Evolutionary conservation across 164 flowering plant species (phyloP).

Genomic region (Litsea cubeba): DNA sequence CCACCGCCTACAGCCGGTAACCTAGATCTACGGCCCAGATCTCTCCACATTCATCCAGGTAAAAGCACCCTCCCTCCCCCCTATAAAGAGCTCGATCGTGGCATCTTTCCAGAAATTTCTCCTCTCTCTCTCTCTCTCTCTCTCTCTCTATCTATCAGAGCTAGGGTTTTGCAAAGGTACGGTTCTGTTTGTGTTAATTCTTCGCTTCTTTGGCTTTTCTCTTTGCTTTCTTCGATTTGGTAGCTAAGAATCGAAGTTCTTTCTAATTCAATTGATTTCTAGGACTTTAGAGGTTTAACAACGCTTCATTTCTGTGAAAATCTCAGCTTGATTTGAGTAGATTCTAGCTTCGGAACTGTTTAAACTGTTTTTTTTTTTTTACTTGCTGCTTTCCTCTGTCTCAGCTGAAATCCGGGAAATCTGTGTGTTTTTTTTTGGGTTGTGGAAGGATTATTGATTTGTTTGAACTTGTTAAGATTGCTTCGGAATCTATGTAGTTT

Average conservation of each 20-base stretch:
- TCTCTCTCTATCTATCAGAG: not conserved
- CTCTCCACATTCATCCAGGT: not conserved
- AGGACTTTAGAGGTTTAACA: not conserved
- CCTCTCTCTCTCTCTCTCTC: not conserved
- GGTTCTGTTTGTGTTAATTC: not conserved
- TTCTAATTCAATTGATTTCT: not conserved
- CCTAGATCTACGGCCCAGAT: not conserved
- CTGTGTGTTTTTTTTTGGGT: not conserved
- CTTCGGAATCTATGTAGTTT: too few relatives aligned
- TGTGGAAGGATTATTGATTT: not conserved
- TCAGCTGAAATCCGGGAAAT: not conserved
- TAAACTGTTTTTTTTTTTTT: not conserved
- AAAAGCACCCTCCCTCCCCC: not conserved
- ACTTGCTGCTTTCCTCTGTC: not conserved
- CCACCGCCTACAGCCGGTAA: constrained; percentile 6
- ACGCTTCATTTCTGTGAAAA: not conserved
- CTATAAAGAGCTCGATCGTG: not conserved
- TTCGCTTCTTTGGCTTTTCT: not conserved
- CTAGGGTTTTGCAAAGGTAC: constrained; percentile 13
- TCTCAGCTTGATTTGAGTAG: not conserved
- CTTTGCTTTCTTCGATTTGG: not conserved
- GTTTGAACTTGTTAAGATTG: not conserved
- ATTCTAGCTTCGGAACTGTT: not conserved
- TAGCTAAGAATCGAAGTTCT: not conserved
- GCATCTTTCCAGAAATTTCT: not conserved